Conservation (phyloP, 148 eudicot species). For the Camellia sinensis region DNA sequence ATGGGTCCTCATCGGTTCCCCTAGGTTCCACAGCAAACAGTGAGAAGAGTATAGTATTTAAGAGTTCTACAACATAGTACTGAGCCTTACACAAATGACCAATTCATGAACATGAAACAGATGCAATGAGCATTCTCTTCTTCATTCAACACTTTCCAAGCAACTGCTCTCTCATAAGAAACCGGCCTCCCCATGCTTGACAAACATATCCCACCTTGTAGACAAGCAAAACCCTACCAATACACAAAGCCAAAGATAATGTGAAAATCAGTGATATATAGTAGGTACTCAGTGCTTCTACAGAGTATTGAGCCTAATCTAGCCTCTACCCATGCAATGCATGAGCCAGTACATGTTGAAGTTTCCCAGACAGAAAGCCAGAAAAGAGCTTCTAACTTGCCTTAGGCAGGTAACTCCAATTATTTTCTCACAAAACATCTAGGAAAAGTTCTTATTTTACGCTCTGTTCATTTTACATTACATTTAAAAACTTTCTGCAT, state of each 20-base stretch:
- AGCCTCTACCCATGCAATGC: not conserved
- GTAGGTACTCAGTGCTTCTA: no score
- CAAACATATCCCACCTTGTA: conserved; percentile 82
- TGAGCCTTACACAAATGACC: conserved; percentile 65
- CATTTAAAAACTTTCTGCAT: no score
- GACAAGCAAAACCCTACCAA: conserved; percentile 71
- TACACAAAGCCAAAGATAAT: not conserved
- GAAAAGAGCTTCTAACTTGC: no score
- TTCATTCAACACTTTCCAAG: conserved; percentile 88
- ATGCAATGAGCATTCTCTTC: conserved; percentile 85
- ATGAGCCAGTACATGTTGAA: not conserved
- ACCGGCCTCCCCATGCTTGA: conserved; percentile 88
- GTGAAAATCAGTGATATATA: not conserved
- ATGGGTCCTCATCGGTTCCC: not conserved
- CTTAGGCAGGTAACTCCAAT: not conserved
- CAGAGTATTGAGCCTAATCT: not conserved
- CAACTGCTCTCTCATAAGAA: conserved; percentile 80
- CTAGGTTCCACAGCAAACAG: conserved; percentile 6
- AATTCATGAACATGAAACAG: conserved; percentile 83
- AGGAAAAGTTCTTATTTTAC: not conserved
- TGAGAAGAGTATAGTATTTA: not conserved
- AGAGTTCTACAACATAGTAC: conserved; percentile 11
- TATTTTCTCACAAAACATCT: not conserved
- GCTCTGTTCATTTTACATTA: no score
- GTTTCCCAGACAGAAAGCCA: not conserved